Base-by-base conservation (phyloP, 2,329 filamentous ascomycete species). In the Verruconis gallopava region DNA sequence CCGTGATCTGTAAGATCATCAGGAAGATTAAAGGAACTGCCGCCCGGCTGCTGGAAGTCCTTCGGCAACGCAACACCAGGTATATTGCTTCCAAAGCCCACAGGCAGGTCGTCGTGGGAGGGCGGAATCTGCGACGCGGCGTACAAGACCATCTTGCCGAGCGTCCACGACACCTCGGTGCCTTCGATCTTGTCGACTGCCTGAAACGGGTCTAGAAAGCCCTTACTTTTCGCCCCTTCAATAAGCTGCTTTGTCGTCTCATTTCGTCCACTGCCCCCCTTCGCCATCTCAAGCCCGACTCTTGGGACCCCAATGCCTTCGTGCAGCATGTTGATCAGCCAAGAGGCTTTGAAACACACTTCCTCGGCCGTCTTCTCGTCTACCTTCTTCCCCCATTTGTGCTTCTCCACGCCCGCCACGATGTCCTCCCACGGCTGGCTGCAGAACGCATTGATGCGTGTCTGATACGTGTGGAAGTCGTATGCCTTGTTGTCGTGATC, bases 321-420 rank as follows among this genome's bases (percentile, higher is more conserved):
- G 54, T 98, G 89, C 3, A 98, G 70, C 54, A 98, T 80, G 52
- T 93, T 98, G 56, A 98, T 94, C 35, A 98, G 68, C 91, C 93
- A 98, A 4, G 85, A 91, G 0, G 91, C 88, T 60, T 98, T 98
- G 71, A 98, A 98, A 59, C 91, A 98, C 2, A 93, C 83, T 55
- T 93, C 79, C 49, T 81, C 75, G 4, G 88, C 88, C 38, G 79
- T 82, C 52, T 81, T 75, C 44, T 68, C 67, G 50, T 81, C 73
- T 2, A 85, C 72, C 49, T 88, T 86, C 48, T 83, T 77, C 12
- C 82, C 81, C 67, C 76, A 89, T 55, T 81, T 76, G 46, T 84
- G 60, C 15, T 67, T 62, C 6, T 71, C 64, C 3, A 94, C 63
- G 17, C 75, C 78, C 9, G 71, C 63, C 49, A 80, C 70, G 39